Evolutionary conservation across 768 basidiomycete species (phyloP).

Genomic region (Hebeloma cylindrosporum): DNA sequence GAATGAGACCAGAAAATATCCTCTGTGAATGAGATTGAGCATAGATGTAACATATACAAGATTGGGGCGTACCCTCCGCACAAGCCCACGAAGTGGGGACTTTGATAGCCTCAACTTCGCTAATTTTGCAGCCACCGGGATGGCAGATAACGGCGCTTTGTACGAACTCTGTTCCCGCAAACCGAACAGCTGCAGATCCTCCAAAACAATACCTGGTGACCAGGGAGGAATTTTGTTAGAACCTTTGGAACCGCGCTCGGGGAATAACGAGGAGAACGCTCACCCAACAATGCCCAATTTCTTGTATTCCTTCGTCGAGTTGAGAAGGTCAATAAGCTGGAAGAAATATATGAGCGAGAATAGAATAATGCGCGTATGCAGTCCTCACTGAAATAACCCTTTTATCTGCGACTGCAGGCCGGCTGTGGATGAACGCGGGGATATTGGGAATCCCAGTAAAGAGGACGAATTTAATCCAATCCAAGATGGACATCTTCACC

Average conservation of each 20-base stretch:
- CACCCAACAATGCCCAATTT: conserved; percentile 47
- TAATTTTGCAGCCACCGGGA: conserved; percentile 34
- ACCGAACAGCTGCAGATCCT: conserved; percentile 34
- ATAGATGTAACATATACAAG: no score
- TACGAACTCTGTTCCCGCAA: conserved; percentile 35
- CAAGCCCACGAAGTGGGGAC: conserved; percentile 41
- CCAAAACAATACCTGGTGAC: conserved; percentile 51
- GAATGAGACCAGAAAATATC: conserved; percentile 35
- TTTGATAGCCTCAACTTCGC: conserved; percentile 37
- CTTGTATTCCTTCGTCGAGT: conserved; percentile 40
- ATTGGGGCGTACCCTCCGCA: conserved; percentile 43
- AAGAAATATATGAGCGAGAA: not conserved
- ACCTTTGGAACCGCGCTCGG: not conserved
- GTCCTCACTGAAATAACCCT: conserved; percentile 31
- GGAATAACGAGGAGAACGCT: not conserved
- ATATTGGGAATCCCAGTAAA: conserved; percentile 25
- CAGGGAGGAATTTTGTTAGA: not conserved
- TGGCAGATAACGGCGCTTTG: conserved; percentile 42
- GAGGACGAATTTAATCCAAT: conserved; percentile 29
- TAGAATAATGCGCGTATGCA: not conserved
- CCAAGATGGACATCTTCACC: conserved; percentile 28
- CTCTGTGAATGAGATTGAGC: conserved; percentile 30
- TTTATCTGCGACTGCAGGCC: conserved; percentile 32
- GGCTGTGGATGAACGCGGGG: conserved; percentile 29
- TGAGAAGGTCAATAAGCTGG: conserved; percentile 39